Base-by-base conservation (phyloP, 371 early-diverging fungal species). In the Mucor piriformis region DNA sequence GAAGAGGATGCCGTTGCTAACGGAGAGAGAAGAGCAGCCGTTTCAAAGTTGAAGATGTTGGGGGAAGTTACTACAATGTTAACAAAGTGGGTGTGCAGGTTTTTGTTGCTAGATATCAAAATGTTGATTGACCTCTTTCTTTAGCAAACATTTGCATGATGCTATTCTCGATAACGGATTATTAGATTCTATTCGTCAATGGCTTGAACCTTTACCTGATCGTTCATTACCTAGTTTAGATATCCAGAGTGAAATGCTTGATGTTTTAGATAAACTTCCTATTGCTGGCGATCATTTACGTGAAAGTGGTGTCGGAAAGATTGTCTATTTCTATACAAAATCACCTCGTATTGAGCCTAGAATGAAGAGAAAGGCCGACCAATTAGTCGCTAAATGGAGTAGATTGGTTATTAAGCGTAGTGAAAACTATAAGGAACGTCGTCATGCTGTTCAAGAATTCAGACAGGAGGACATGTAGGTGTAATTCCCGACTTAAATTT, bases 171-270 rank as follows among this genome's bases (percentile, higher is more conserved):
- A 98, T 50, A 90, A 91, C 62, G 88, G 91, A 50, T 86, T 99
- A 16, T 76, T 99, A 54, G 90, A 90, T 32, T 85, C 89, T 15
- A 90, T 99, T 61, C 89, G 88, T 54, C 67, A 88, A 21, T 99
- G 99, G 99, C 82, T 99, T 23, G 99, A 98, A 69, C 99, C 99
- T 24, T 78, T 98, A 25, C 90, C 94, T 33, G 99, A 99, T 74
- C 91, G 92, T 11, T 90, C 96, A 3, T 75, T 99, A 64, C 99
- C 99, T 6, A 90, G 86, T 68, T 80, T 95, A 57, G 94, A 95
- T 62, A 90, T 99, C 56, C 98, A 95, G 69, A 84, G 77, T 58
- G 85, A 85, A 27, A 81, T 99, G 82, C 70, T 99, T 15, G 84
- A 85, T 20, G 67, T 89, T 4, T 72, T 99, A 57, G 76, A 76